Percentiles rank a stretch among this genome's conserved stretches.
Conservation (phyloP, 257 asterid species). For the Cinchona pubescens region DNA sequence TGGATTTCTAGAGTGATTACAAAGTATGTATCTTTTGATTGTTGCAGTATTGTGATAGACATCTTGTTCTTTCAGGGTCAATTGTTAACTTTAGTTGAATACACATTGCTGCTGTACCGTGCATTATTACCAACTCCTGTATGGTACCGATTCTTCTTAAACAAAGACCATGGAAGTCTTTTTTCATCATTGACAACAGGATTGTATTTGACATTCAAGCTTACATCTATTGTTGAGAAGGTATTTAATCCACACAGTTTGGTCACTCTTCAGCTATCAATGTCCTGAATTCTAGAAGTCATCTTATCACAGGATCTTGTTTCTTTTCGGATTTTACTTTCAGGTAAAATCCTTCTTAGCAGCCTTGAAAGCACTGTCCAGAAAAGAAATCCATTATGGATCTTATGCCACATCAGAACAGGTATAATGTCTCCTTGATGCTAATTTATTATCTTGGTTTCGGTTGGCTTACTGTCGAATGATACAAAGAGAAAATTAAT, state of each 20-base stretch:
- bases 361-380: conserved; percentile 72
- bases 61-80: conserved; percentile 60
- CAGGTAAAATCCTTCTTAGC: conserved; percentile 67
- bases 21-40: neutral
- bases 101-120: conserved; percentile 78
- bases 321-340: conserved; percentile 10
- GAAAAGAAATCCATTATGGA: conserved; percentile 73
- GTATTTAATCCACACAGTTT: conserved; percentile 33
- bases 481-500: too few relatives aligned
- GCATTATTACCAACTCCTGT: conserved; percentile 89
- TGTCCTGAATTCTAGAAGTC: conserved; percentile 2
- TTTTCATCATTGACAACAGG: conserved; percentile 85
- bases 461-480: too few relatives aligned
- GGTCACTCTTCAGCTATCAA: neutral
- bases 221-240: conserved; percentile 78
- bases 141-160: conserved; percentile 90
- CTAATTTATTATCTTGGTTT: neutral
- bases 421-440: conserved; percentile 31
- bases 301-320: neutral
- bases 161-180: conserved; percentile 87
- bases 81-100: conserved; percentile 84
- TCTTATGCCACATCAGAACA: conserved; percentile 81
- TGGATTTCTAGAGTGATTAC: conserved; percentile 7
- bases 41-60: conserved; percentile 21
- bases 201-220: conserved; percentile 84